Evolutionary conservation across 345 rosid genomes (phyloP), one percentile per base, ranked within the genome.

Genomic region (Camelina hispida): DNA sequence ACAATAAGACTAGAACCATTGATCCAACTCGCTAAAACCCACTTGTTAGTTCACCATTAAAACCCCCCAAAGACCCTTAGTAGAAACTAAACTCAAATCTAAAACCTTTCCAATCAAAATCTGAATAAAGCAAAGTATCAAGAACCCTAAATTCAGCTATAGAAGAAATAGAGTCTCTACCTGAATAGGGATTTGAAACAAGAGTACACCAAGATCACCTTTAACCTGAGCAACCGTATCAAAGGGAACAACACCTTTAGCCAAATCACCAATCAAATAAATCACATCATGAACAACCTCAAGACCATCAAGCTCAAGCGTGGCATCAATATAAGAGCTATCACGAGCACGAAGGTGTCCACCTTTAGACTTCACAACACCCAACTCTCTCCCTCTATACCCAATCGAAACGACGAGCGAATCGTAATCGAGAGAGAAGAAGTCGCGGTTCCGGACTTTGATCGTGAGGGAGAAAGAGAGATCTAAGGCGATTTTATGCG

Each of bases 371-470:
- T 60, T 82, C 13, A 84, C 92, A 44, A 85, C 22, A 73, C 96
- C 97, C 56, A 94, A 80, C 84, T 87, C 85, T 75, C 87, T 84
- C 71, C 89, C 97, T 76, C 93, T 69, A 75, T 91, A 94, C 62
- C 97, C 94, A 56, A 94, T 79, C 37, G 89, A 85, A 16, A 87
- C 91, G 15, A 54, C 69, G 7, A 94, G 88, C 23, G 89, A 81
- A 20, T 86, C 80, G 70, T 88, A 88, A 30, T 84, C 79, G 1
- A 94, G 78, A 6, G 96, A 86, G 83, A 86, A 87, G 82, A 86
- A 81, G 56, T 94, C 93, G 5, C 80, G 73, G 72, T 91, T 94
- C 12, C 44, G 76, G 64, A 94, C 91, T 81, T 73, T 84, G 79
- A 90, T 58, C 23, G 88, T 73, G 52, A 91, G 82, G 3, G 83